A percentile compares a stretch with the other conserved stretches of the same genome.
Evolutionary conservation across 371 early-diverging fungal genomes (phyloP).

Genomic region (Haplosporangium sp.): DNA sequence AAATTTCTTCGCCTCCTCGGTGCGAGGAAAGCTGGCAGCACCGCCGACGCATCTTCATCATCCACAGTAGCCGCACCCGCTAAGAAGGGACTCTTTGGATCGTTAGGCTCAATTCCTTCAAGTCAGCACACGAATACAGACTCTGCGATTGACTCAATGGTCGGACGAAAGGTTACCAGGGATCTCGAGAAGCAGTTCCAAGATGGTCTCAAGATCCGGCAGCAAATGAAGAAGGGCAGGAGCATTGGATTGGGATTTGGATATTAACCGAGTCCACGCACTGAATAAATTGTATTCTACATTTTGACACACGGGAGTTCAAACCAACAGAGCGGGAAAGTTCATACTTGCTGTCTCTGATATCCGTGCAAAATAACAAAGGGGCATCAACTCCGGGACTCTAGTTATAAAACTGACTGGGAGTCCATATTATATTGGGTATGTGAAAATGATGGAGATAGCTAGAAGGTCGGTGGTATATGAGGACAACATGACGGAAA

Average conservation of each 20-base stretch:
- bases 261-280: conserved; percentile 7
- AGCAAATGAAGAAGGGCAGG: conserved; percentile 57
- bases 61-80: conserved; percentile 7
- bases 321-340: too few relatives aligned
- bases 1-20: conserved; percentile 62
- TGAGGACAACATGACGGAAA: too few relatives aligned
- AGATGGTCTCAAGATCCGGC: conserved; percentile 57
- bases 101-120: conserved; percentile 34
- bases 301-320: too few relatives aligned
- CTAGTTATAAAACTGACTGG: too few relatives aligned
- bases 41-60: conserved; percentile 12
- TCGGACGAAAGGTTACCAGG: conserved; percentile 48
- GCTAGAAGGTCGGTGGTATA: too few relatives aligned
- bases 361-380: too few relatives aligned
- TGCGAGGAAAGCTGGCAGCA: conserved; percentile 32
- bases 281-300: not conserved
- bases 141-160: conserved; percentile 57
- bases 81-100: conserved; percentile 25
- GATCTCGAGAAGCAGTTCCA: conserved; percentile 64
- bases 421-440: too few relatives aligned
- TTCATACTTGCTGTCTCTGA: too few relatives aligned
- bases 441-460: too few relatives aligned
- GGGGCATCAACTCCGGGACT: too few relatives aligned
- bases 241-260: conserved; percentile 59
- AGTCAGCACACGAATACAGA: conserved; percentile 34